A percentile compares a stretch with the other conserved stretches of the same genome.
phyloP scores from a whole-genome alignment of 768 basidiomycete genomes.

The Tylopilus sp. region DNA sequence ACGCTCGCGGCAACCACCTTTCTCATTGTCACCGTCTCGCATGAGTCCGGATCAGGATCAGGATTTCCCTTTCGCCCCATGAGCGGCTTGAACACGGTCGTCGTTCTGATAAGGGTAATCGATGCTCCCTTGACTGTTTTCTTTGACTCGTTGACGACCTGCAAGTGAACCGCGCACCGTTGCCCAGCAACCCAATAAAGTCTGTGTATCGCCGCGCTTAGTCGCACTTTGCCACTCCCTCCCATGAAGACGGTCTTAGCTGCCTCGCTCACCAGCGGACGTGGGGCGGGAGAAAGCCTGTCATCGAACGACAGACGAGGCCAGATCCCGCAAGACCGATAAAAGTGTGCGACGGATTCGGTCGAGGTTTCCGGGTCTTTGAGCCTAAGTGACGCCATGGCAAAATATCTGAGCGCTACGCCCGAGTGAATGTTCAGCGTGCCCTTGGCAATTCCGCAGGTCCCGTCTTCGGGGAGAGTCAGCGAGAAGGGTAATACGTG shows the following conservation, averaged over 20 bases:
- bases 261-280: conserved; percentile 55
- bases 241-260: conserved; percentile 59
- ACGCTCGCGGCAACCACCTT: conserved; percentile 65
- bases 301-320: conserved; percentile 63
- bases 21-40: conserved; percentile 55
- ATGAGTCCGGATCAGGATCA: conserved; percentile 51
- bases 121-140: conserved; percentile 64
- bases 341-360: conserved; percentile 85
- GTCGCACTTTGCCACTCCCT: conserved; percentile 58
- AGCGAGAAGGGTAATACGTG: conserved; percentile 74
- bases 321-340: conserved; percentile 77
- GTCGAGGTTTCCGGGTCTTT: conserved; percentile 57
- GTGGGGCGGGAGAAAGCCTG: conserved; percentile 57
- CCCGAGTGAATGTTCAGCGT: conserved; percentile 51
- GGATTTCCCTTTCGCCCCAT: conserved; percentile 29
- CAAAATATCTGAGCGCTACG: conserved; percentile 72
- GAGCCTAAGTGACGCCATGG: conserved; percentile 75
- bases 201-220: conserved; percentile 69
- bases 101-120: conserved; percentile 62
- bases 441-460: conserved; percentile 58
- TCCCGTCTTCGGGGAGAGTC: conserved; percentile 54
- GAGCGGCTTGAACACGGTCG: conserved; percentile 58
- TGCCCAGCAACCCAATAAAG: conserved; percentile 82
- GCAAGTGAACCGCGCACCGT: conserved; percentile 62
- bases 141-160: conserved; percentile 63